Evolutionary conservation across 2,329 filamentous ascomycete species (phyloP).

Genomic region (Pyrenophora seminiperda): DNA sequence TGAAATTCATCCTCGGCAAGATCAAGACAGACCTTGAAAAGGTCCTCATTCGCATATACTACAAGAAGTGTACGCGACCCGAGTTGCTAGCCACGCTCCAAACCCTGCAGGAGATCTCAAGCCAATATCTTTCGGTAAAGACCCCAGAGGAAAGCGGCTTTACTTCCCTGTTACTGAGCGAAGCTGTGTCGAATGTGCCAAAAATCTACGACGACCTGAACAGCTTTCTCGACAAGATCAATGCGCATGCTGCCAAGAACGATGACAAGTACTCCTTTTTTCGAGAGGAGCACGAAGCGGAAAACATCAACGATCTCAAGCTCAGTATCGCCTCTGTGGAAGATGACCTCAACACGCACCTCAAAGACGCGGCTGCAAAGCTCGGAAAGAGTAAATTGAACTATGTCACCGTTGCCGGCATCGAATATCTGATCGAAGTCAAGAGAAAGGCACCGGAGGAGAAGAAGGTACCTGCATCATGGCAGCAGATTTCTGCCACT

Average conservation of each 20-base stretch:
- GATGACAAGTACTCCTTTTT: constrained; percentile 97
- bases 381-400: constrained; percentile 73
- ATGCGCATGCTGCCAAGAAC: constrained; percentile 76
- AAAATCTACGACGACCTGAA: constrained; percentile 74
- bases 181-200: constrained; percentile 76
- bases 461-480: constrained; percentile 88
- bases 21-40: constrained; percentile 86
- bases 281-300: constrained; percentile 82
- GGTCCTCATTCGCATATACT: constrained; percentile 93
- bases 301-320: constrained; percentile 87
- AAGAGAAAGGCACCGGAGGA: constrained; percentile 71
- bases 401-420: constrained; percentile 84
- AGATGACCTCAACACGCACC: constrained; percentile 81
- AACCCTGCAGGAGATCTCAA: constrained; percentile 79
- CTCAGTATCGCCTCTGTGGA: constrained; percentile 93
- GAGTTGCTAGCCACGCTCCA: constrained; percentile 87
- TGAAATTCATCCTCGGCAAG: constrained; percentile 72
- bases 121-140: constrained; percentile 73
- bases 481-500: constrained; percentile 92
- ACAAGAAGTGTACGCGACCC: constrained; percentile 89
- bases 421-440: constrained; percentile 94
- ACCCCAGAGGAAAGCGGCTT: constrained; percentile 72
- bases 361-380: constrained; percentile 69
- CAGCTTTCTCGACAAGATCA: constrained; percentile 81
- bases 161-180: constrained; percentile 68